phyloP scores from a whole-genome alignment of 495 filamentous ascomycete genomes.

The Pseudomonodictys pantanalensis region DNA sequence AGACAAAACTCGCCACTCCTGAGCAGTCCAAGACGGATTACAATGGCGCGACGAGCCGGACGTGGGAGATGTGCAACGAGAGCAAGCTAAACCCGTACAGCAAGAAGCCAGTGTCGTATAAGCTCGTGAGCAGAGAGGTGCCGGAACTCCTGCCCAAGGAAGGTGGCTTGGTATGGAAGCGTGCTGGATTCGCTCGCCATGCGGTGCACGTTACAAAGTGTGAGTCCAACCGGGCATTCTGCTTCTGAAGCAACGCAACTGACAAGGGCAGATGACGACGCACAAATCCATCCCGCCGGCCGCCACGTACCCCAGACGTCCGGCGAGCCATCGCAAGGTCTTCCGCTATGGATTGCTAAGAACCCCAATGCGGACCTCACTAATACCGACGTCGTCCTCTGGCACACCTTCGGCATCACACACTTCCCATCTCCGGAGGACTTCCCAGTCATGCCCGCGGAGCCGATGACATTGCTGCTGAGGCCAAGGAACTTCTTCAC shows the following conservation, averaged over 20 bases:
- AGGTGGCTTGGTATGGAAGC: constrained; percentile 85
- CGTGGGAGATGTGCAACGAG: constrained; percentile 89
- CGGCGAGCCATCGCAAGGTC: constrained; percentile 72
- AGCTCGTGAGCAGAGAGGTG: constrained; percentile 84
- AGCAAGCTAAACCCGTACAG: constrained; percentile 82
- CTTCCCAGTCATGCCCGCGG: constrained; percentile 92
- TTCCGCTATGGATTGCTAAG: constrained; percentile 79
- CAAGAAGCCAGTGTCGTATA: constrained; percentile 84
- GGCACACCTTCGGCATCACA: constrained; percentile 93
- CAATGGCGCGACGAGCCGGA: constrained; percentile 70
- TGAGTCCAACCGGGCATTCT: constrained; percentile 45
- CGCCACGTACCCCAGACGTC: constrained; percentile 92
- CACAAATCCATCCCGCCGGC: constrained; percentile 87
- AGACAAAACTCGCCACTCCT: constrained; percentile 74
- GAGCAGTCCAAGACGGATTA: constrained; percentile 77
- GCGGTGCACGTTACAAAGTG: constrained; percentile 91
- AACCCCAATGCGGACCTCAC: constrained; percentile 70
- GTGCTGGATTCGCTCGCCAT: constrained; percentile 86
- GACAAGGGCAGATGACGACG: constrained; percentile 62
- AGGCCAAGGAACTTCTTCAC: constrained; percentile 86
- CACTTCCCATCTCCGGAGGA: constrained; percentile 94
- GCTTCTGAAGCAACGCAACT: background rate
- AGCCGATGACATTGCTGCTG: constrained; percentile 81
- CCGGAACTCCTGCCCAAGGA: constrained; percentile 78
- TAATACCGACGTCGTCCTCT: constrained; percentile 85